These are phyloP conservation scores for Conoideocrella luteorostrata DNA, from an alignment of 2,329 filamentous ascomycete species.

Conservation along the genomic window DNA sequence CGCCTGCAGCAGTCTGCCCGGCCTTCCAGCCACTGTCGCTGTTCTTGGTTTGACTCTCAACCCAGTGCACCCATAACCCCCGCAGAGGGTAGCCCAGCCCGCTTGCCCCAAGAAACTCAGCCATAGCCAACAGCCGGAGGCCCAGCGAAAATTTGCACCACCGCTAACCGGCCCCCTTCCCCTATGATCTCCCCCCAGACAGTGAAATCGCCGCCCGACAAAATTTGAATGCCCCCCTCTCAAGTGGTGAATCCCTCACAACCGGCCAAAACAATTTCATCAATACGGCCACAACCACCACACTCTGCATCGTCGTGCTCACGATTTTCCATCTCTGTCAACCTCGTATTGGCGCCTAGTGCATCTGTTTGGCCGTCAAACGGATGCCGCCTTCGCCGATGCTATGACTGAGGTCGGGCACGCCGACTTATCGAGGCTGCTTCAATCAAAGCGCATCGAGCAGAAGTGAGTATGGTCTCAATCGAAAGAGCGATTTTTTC, in stretches of 20 bases:
- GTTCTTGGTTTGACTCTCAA: too few relatives aligned
- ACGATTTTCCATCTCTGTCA: constrained; percentile 23
- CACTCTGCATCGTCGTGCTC: constrained; percentile 24
- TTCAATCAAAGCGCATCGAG: constrained; percentile 59
- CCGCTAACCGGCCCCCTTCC: constrained; percentile 6
- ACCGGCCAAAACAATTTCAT: constrained; percentile 21
- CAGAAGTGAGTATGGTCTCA: constrained; percentile 46
- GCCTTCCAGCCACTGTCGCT: too few relatives aligned
- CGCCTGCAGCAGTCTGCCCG: too few relatives aligned
- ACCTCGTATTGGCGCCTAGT: constrained; percentile 16
- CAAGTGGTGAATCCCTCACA: constrained; percentile 22
- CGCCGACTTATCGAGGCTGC: constrained; percentile 59
- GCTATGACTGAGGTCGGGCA: constrained; percentile 66
- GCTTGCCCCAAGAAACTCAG: neutral
- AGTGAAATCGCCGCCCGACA: constrained; percentile 18
- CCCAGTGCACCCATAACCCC: neutral
- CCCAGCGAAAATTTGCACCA: constrained; percentile 7
- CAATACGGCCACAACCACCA: constrained; percentile 22
- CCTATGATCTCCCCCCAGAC: constrained; percentile 3
- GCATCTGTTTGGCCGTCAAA: constrained; percentile 58
- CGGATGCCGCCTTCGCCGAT: constrained; percentile 63
- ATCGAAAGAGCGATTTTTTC: constrained; percentile 42
- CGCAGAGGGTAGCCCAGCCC: neutral
- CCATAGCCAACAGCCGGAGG: neutral
- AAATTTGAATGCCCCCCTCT: constrained; percentile 25